phyloP scores from a whole-genome alignment of 2,329 filamentous ascomycete genomes.

The Botrytis cinerea region DNA sequence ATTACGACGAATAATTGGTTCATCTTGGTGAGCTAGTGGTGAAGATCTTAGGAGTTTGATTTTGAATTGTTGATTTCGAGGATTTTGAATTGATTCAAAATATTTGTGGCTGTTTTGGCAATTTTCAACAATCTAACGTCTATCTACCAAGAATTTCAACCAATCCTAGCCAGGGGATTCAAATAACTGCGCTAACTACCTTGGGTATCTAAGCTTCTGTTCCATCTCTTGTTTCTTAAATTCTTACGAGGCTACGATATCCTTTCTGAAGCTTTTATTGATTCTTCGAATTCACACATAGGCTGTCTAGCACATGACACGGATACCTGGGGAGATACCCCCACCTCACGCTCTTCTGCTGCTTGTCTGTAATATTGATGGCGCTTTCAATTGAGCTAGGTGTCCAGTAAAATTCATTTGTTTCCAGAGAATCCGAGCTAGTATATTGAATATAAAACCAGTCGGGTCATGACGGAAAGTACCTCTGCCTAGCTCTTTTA shows the following conservation, averaged over 20 bases:
- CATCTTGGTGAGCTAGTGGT: background rate
- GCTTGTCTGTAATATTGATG: background rate
- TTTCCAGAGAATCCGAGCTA: background rate
- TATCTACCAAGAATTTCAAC: background rate
- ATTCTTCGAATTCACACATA: background rate
- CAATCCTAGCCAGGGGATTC: background rate
- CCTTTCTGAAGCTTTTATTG: background rate
- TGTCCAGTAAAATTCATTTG: background rate
- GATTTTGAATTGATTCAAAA: background rate
- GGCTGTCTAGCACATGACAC: background rate
- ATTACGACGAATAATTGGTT: fast-evolving
- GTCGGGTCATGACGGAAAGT: background rate
- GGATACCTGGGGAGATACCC: background rate
- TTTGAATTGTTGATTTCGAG: background rate
- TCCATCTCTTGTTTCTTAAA: background rate
- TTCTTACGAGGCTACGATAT: background rate
- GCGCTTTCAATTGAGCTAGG: background rate
- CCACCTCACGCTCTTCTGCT: background rate
- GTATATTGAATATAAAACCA: background rate
- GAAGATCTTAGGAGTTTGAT: fast-evolving
- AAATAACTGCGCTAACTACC: background rate
- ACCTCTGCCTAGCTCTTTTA: background rate
- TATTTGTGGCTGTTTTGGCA: background rate
- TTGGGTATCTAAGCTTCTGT: background rate
- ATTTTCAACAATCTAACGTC: background rate